Evolutionary conservation across 179 eudicot genomes (phyloP).

Genomic region (Drosera spatulata): DNA sequence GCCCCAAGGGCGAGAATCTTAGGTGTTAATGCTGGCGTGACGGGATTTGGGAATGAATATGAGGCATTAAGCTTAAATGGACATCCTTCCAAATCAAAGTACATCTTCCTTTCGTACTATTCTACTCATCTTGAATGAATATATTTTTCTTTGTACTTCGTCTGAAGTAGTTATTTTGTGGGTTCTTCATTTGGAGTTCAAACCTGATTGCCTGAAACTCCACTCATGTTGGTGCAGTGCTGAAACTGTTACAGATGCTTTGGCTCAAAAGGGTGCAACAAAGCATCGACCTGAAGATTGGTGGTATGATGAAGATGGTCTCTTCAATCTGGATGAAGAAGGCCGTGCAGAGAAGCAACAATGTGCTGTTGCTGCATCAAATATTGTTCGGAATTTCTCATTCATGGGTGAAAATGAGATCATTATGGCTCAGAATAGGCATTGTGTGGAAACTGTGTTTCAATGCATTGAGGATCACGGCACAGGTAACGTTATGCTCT

Average conservation of each 20-base stretch:
- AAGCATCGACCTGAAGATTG: constrained; percentile 52
- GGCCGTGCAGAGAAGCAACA: constrained; percentile 88
- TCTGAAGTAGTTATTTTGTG: no score
- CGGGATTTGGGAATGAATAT: constrained; percentile 84
- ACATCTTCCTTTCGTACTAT: constrained; percentile 4
- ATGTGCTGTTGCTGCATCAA: constrained; percentile 96
- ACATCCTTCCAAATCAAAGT: constrained; percentile 39
- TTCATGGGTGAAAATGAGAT: constrained; percentile 92
- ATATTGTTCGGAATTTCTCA: constrained; percentile 87
- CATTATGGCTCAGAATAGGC: constrained; percentile 87
- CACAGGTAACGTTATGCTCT: constrained; percentile 31
- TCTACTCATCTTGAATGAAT: background rate
- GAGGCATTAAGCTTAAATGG: constrained; percentile 46
- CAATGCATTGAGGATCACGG: constrained; percentile 82
- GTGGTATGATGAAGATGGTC: constrained; percentile 96
- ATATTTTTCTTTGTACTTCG: background rate
- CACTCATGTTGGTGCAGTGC: constrained; percentile 23
- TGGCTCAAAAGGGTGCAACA: constrained; percentile 32
- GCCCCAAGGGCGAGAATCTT: constrained; percentile 56
- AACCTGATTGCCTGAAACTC: constrained; percentile 12
- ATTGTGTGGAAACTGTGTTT: constrained; percentile 85
- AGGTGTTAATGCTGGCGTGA: constrained; percentile 72
- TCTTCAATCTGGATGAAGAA: constrained; percentile 89
- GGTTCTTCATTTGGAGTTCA: background rate
- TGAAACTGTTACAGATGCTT: constrained; percentile 39